Evolutionary conservation across 495 filamentous ascomycete species (phyloP).

Genomic region (Hyaloscypha variabilis): DNA sequence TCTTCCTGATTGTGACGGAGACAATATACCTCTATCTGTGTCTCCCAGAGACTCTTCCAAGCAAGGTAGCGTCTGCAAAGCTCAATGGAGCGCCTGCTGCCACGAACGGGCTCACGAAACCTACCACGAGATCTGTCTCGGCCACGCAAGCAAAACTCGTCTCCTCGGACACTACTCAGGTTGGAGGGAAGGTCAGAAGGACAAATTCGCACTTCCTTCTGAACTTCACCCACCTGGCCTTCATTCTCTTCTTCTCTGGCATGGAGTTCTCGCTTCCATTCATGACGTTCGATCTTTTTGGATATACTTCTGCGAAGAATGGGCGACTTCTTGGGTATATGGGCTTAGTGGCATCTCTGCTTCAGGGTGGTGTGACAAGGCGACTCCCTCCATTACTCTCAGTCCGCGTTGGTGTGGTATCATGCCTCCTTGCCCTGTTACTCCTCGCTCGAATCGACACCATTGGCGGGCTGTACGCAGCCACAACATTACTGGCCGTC

Average conservation of each 20-base stretch:
- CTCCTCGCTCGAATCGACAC: slow-evolving; percentile 70
- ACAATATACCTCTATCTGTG: slow-evolving; percentile 84
- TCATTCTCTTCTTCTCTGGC: slow-evolving; percentile 95
- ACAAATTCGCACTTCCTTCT: slow-evolving; percentile 85
- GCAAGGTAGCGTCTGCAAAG: slow-evolving; percentile 36
- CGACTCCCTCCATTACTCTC: slow-evolving; percentile 77
- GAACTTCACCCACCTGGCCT: slow-evolving; percentile 84
- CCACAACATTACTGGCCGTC: slow-evolving; percentile 80
- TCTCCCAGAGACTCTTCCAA: slow-evolving; percentile 87
- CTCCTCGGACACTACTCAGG: slow-evolving; percentile 10
- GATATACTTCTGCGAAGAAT: slow-evolving; percentile 73
- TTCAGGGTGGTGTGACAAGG: slow-evolving; percentile 86
- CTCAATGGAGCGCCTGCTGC: slow-evolving; percentile 25
- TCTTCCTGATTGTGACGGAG: slow-evolving; percentile 81
- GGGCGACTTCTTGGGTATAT: slow-evolving; percentile 91
- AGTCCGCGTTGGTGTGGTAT: slow-evolving; percentile 75
- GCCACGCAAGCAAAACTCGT: slow-evolving; percentile 18
- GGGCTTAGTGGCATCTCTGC: slow-evolving; percentile 85
- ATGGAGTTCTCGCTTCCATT: slow-evolving; percentile 97
- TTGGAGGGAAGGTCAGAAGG: slow-evolving; percentile 35
- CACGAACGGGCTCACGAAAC: slow-evolving; percentile 32
- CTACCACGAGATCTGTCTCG: slow-evolving; percentile 11
- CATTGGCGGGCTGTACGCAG: slow-evolving; percentile 70
- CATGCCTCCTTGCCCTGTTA: slow-evolving; percentile 79
- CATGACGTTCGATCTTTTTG: slow-evolving; percentile 93